phyloP scores from a whole-genome alignment of 208 protist genomes.

The Crithidia sp. region DNA sequence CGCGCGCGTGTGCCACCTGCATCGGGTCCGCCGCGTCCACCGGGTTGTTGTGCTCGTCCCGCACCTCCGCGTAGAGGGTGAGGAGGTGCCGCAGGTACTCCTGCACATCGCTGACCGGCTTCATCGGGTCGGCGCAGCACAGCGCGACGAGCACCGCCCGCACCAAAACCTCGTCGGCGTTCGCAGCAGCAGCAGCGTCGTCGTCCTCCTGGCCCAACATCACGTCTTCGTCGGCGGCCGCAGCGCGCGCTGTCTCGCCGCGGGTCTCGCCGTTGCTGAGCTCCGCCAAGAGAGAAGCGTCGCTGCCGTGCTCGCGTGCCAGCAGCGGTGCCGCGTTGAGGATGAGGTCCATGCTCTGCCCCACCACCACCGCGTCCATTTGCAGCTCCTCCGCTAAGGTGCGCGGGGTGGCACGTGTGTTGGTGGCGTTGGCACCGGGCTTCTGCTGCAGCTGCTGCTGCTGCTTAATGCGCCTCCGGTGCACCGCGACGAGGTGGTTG shows the following conservation, averaged over 20 bases:
- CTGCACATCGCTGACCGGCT: constrained; percentile 36
- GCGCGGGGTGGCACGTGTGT: not conserved
- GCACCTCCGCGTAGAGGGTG: constrained; percentile 37
- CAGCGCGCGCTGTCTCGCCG: not conserved
- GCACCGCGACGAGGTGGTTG: constrained; percentile 26
- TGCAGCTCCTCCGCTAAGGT: constrained; percentile 8
- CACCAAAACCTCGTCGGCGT: constrained; percentile 26
- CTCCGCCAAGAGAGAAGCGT: constrained; percentile 13
- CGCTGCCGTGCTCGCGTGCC: not conserved
- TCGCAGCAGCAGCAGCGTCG: not conserved
- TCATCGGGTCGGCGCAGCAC: constrained; percentile 36
- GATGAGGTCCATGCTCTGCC: constrained; percentile 11
- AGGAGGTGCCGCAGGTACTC: constrained; percentile 57
- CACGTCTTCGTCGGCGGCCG: constrained; percentile 3
- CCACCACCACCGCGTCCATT: constrained; percentile 24
- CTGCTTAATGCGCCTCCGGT: constrained; percentile 12
- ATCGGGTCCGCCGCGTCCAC: constrained; percentile 30
- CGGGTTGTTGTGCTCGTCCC: constrained; percentile 27
- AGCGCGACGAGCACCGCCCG: constrained; percentile 45
- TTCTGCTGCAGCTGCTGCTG: constrained; percentile 11
- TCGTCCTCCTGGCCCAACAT: not conserved
- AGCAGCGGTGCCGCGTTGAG: not conserved
- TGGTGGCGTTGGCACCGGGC: not conserved
- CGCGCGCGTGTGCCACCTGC: constrained; percentile 29
- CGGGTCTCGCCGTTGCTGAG: not conserved